These are phyloP conservation scores for Diplodia scrobiculata DNA, from an alignment of 2,329 filamentous ascomycete genomes.

Conservation along the genomic window DNA sequence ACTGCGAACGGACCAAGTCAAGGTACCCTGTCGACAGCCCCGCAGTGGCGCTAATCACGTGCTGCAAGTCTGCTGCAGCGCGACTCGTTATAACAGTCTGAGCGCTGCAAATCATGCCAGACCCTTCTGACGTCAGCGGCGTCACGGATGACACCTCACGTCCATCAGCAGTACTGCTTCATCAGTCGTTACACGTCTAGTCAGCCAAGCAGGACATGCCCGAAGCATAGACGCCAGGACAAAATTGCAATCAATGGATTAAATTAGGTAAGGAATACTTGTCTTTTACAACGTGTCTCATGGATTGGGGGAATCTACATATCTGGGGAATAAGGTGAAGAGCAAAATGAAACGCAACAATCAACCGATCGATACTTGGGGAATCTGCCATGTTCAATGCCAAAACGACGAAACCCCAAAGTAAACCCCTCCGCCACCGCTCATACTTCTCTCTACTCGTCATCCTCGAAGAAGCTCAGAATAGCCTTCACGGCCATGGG, in stretches of 20 bases:
- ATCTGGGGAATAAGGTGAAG: conserved; percentile 2
- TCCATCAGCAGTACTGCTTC: neutral
- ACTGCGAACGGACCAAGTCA: neutral
- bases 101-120: neutral
- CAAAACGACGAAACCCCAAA: neutral
- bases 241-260: neutral
- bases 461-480: conserved; percentile 84
- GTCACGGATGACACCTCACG: neutral
- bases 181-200: neutral
- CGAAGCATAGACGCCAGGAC: neutral
- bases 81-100: neutral
- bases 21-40: neutral
- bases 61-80: neutral
- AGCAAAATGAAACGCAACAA: neutral
- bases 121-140: conserved; percentile 7
- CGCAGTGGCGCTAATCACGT: conserved; percentile 3
- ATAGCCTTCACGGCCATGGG: conserved; percentile 81
- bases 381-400: conserved; percentile 11
- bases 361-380: neutral
- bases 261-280: neutral
- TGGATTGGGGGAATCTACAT: conserved; percentile 21
- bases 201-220: neutral
- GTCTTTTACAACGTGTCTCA: conserved; percentile 8
- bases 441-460: conserved; percentile 34
- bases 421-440: neutral